Base-by-base conservation (phyloP, 2,329 filamentous ascomycete species). In the Diplodia corticola region DNA sequence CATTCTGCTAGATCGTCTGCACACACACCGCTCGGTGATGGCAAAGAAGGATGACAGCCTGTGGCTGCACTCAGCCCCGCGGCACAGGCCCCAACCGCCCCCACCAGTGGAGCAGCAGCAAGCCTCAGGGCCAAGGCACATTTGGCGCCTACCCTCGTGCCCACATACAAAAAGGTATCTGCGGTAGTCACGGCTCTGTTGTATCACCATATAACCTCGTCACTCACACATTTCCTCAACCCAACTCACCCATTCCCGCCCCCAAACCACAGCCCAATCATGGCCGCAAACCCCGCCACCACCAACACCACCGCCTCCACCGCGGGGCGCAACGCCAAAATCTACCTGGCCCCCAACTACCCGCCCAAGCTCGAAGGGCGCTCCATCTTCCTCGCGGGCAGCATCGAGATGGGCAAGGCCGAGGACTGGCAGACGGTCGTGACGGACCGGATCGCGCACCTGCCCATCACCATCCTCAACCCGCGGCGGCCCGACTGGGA, bases 401-500 rank as follows among this genome's bases (percentile, higher is more conserved):
- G 80, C 40, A 88, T 86, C 22, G 83, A 78, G 65, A 78, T 76
- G 74, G 77, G 76, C 68, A 68, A 66, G 1, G 75, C 77, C 0
- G 76, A 77, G 0, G 81, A 85, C 71, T 89, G 86, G 86, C 86
- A 87, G 49, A 70, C 76, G 5, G 71, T 70, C 2, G 73, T 89
- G 20, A 74, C 72, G 1, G 63, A 71, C 4, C 73, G 74, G 2
- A 71, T 68, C 4, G 46, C 76, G 0, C 70, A 80, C 1, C 80
- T 82, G 3, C 80, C 82, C 4, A 73, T 89, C 67, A 86, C 83
- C 1, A 75, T 90, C 68, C 80, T 83, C 73, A 85, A 90, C 69
- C 88, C 88, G 0, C 77, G 82, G 9, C 82, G 86, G 1, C 66
- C 76, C 5, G 80, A 85, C 71, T 90, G 87, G 88, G 82, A 88